Evolutionary conservation across 352 stramenopile genomes (phyloP), one percentile per base, ranked within the genome.

Genomic region (Phytopythium helicoides): DNA sequence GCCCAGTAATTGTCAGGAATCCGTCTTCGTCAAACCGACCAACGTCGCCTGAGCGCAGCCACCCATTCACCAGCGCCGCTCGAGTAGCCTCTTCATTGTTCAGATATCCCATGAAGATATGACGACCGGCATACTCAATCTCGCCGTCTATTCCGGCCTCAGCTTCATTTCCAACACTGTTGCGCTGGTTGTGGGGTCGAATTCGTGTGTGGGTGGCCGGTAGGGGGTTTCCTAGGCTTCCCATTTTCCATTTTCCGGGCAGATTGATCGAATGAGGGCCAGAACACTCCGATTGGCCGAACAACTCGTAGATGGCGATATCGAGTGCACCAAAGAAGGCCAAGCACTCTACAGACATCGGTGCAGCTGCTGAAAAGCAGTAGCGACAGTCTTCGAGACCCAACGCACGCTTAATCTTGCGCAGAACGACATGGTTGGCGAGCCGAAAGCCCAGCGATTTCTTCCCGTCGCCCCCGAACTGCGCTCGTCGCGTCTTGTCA

Each of bases 261-360:
- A 82, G 53, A 59, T 86, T 86, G 55, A 88, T 83, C 19, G 80
- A 76, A 60, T 83, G 80, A 31, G 90, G 82, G 1, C 91, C 92
- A 5, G 87, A 96, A 60, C 85, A 95, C 70, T 98, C 90, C 6
- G 83, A 95, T 68, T 97, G 86, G 15, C 93, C 93, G 47, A 92
- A 89, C 37, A 97, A 58, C 62, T 98, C 94, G 56, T 94, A 89
- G 42, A 98, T 80, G 28, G 88, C 88, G 25, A 98, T 97, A 68
- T 98, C 94, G n/a, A 98, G 65, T 10, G 78, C 95, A 36, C 76
- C 85, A 53, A 98, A 97, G 66, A 96, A 98, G 41, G 84, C 72
- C 50, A 87, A 64, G 45, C 70, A 71, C 21, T 86, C 71, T 5
- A 61, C 64, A 7, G 66, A 66, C 56, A 86, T 82, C 2, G 73